A percentile compares a stretch with the other conserved stretches of the same genome.
Conservation (phyloP, 192 early-diverging fungal genomes). For the Coemansia asiatica region DNA sequence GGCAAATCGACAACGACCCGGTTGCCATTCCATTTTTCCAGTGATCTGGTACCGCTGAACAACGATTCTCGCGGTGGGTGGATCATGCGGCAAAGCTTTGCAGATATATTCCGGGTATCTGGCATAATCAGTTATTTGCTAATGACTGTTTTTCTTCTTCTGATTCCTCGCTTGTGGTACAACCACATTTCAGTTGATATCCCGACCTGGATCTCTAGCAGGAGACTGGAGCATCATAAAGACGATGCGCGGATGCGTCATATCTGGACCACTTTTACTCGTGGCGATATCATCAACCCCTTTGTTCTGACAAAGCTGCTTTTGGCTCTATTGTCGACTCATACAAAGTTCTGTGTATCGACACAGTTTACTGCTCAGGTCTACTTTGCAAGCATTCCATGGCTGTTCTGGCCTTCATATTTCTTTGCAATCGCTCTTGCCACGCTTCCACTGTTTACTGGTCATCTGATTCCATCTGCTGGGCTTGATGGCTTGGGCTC, state of each 20-base stretch:
- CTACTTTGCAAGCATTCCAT: slow-evolving; percentile 30
- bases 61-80: slow-evolving; percentile 71
- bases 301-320: slow-evolving; percentile 16
- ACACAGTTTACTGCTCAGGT: slow-evolving; percentile 53
- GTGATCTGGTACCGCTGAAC: slow-evolving; percentile 55
- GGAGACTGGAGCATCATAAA: slow-evolving; percentile 27
- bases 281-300: slow-evolving; percentile 15
- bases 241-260: slow-evolving; percentile 21
- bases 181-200: slow-evolving; percentile 3
- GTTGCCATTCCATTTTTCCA: slow-evolving; percentile 71
- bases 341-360: slow-evolving; percentile 47
- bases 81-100: slow-evolving; percentile 66
- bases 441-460: slow-evolving; percentile 68
- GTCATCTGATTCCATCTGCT: slow-evolving; percentile 65
- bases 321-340: slow-evolving; percentile 29
- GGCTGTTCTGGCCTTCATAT: slow-evolving; percentile 62
- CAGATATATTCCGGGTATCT: slow-evolving; percentile 54
- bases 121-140: slow-evolving; percentile 42
- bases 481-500: slow-evolving; percentile 41
- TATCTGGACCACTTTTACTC: slow-evolving; percentile 11
- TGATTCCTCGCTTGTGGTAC: slow-evolving; percentile 26
- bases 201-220: slow-evolving; percentile 18
- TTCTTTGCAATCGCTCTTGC: slow-evolving; percentile 51
- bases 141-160: slow-evolving; percentile 40
- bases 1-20: slow-evolving; percentile 55